Base-by-base conservation (phyloP, 2,329 filamentous ascomycete genomes). In the Pezizomycotina sp. region DNA sequence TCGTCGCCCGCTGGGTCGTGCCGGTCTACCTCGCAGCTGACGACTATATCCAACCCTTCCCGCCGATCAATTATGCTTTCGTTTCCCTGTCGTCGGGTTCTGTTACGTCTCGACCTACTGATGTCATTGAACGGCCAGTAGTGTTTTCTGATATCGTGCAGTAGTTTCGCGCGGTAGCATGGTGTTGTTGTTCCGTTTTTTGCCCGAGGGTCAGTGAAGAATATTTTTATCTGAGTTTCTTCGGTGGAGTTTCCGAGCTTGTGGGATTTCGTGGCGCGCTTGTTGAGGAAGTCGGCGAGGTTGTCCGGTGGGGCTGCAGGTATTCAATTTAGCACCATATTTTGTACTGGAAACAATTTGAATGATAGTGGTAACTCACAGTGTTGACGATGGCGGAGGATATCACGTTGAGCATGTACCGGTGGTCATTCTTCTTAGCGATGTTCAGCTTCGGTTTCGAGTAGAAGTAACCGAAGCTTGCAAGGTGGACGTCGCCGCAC, bases 371-470 rank as follows among this genome's bases (percentile, higher is more conserved):
- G 7, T 8, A 36, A 24, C 41, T 40, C 4, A 91, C 89, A 9
- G 77, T 74, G 54, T 98, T 93, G 50, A 78, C 86, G 53, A 98
- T 95, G 8, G 84, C 83, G 0, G 84, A 93, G 1, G 83, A 91
- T 48, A 95, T 74, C 42, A 98, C 62, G 51, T 98, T 98, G 4
- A 83, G 80, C 77, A 98, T 98, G 55, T 98, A 98, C 44, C 89
- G 70, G 52, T 89, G 84, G 55, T 98, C 89, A 48, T 74, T 74
- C 58, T 95, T 81, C 57, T 93, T 95, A 3, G 79, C 63, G 20
- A 92, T 62, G 4, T 74, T 67, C 14, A 86, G 64, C 56, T 82
- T 89, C 9, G 82, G 75, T 53, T 91, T 91, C 6, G 81, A 89
- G 60, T 86, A 93, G 59, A 98, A 95, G 49, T 92, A 84, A 2